Evolutionary conservation across 352 stramenopile genomes (phyloP).

Genomic region (Globisporangium takayamanum): DNA sequence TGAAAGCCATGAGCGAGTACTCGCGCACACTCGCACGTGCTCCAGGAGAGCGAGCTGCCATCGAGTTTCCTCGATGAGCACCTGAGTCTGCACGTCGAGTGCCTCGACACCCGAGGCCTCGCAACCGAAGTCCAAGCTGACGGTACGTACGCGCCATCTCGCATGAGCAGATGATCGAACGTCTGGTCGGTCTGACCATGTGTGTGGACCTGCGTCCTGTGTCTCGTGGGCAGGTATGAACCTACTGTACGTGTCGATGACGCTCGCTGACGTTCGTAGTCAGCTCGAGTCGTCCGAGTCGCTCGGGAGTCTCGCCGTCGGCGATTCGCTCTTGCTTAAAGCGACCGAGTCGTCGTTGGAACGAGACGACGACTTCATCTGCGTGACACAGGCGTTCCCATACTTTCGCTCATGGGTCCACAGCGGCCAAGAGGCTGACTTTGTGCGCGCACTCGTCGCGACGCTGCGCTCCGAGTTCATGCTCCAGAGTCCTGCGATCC

Average conservation of each 20-base stretch:
- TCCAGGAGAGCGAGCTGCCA: slow-evolving; percentile 16
- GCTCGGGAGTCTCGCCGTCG: slow-evolving; percentile 45
- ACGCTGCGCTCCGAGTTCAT: slow-evolving; percentile 65
- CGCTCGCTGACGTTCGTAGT: slow-evolving; percentile 30
- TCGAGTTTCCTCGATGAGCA: slow-evolving; percentile 31
- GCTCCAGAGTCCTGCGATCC: slow-evolving; percentile 38
- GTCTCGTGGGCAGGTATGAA: slow-evolving; percentile 33
- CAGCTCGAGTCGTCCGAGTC: slow-evolving; percentile 10
- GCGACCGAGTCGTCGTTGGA: neutral
- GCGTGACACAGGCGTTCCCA: slow-evolving; percentile 50
- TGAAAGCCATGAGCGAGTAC: slow-evolving; percentile 13
- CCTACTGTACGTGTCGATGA: slow-evolving; percentile 47
- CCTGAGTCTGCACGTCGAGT: slow-evolving; percentile 27
- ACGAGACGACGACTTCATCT: slow-evolving; percentile 16
- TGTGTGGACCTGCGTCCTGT: neutral
- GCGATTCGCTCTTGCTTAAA: slow-evolving; percentile 45
- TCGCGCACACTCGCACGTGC: slow-evolving; percentile 14
- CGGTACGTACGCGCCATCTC: slow-evolving; percentile 10
- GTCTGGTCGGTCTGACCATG: neutral
- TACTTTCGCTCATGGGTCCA: slow-evolving; percentile 66
- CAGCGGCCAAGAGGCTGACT: slow-evolving; percentile 33
- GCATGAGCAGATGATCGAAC: neutral
- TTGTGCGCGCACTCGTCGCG: slow-evolving; percentile 28
- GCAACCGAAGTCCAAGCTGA: slow-evolving; percentile 10
- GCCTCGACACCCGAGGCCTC: slow-evolving; percentile 39